Evolutionary conservation across 1,139 yeast genomes (phyloP), one percentile per base, ranked within the genome.

Genomic region (Candida buenavistaensis): DNA sequence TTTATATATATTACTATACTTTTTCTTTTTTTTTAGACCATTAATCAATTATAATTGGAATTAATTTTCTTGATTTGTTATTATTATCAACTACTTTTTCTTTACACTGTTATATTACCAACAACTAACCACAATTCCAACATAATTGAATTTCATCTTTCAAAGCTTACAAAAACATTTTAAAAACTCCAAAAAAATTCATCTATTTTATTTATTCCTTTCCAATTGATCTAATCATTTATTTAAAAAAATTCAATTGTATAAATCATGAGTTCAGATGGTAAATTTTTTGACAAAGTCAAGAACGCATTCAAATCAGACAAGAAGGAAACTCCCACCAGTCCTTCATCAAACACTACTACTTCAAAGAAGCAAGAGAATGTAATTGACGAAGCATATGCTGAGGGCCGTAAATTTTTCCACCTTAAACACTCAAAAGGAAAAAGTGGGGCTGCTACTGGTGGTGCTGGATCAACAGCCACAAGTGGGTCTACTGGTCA

Each of bases 221-320:
- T n/a, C n/a, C n/a, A n/a, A n/a, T n/a, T n/a, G n/a, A n/a, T n/a
- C n/a, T n/a, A n/a, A n/a, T n/a, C n/a, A n/a, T n/a, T n/a, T n/a
- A n/a, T n/a, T n/a, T n/a, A n/a, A n/a, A n/a, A n/a, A n/a, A n/a
- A n/a, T n/a, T n/a, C n/a, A n/a, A n/a, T n/a, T n/a, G n/a, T n/a
- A n/a, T n/a, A n/a, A 13, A 24, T 14, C 9, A 34, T 34, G 38
- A 37, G 40, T 35, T 25, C 38, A 6, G 41, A 40, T 25, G 41
- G 38, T 21, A 39, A 55, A 36, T 48, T 60, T 39, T 41, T 62
- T 32, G 40, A 45, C 30, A 54, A 64, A 42, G 41, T 64, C 38
- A 52, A 54, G 46, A 51, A 63, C 33, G 56, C 64, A 14, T 55
- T 62, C 50, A 50, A 41, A 30, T 50, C 57, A 15, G 42, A 38